phyloP scores from a whole-genome alignment of 352 stramenopile genomes.

The Phytopythium aichiense region DNA sequence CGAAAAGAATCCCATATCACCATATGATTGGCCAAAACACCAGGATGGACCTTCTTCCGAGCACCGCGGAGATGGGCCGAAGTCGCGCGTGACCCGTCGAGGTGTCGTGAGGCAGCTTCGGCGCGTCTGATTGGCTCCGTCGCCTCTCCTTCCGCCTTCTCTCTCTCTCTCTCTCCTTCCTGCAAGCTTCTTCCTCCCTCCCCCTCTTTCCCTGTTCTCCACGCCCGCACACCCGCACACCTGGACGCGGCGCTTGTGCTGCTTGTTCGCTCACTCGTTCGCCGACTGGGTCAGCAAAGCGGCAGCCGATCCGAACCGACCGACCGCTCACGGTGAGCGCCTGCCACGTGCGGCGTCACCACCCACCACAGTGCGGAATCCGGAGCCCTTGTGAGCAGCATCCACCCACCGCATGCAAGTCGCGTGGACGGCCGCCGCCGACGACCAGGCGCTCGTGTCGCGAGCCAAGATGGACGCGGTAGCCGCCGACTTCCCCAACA shows the following conservation, averaged over 20 bases:
- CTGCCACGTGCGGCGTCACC: too few species aligned
- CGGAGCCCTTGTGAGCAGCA: background rate
- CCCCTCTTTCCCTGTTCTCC: background rate
- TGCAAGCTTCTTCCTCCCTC: conserved; percentile 2
- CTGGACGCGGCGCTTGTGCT: too few species aligned
- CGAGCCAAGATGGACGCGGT: background rate
- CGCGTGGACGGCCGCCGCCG: background rate
- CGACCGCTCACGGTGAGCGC: too few species aligned
- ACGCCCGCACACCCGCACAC: background rate
- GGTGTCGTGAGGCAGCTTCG: conserved; percentile 2
- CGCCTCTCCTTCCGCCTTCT: background rate
- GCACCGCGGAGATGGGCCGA: background rate
- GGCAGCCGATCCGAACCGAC: too few species aligned
- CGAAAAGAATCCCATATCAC: background rate
- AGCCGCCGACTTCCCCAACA: background rate
- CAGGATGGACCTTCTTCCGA: conserved; percentile 13
- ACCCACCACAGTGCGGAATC: background rate
- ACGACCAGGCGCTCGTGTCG: background rate
- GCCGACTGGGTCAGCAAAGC: background rate
- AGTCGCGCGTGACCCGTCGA: conserved; percentile 9
- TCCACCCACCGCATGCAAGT: background rate
- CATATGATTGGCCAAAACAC: conserved; percentile 5
- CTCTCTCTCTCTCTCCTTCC: conserved; percentile 3
- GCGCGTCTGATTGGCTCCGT: background rate
- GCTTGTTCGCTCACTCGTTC: background rate